A percentile compares a stretch with the other conserved stretches of the same genome.
These are phyloP conservation scores for Arabidopsis arenosa DNA, from an alignment of 345 rosid species.

Conservation along the genomic window DNA sequence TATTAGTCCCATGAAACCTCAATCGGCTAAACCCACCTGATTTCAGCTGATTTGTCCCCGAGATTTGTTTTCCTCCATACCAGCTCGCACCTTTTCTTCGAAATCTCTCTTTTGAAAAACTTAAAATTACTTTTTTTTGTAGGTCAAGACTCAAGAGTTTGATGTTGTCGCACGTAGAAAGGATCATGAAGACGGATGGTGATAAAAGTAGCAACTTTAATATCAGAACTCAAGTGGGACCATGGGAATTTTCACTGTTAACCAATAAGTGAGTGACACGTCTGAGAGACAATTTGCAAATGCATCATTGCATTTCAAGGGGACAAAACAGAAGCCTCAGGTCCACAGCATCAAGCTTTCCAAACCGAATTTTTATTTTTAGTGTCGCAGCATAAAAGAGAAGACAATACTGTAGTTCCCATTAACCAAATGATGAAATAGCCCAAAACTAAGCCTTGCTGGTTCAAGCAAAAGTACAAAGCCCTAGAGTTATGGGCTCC, in stretches of 20 bases:
- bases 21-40: slow-evolving; percentile 1
- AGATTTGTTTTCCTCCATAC: slow-evolving; percentile 7
- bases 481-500: neutral
- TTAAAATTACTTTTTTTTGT: neutral
- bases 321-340: slow-evolving; percentile 42
- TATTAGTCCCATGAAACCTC: slow-evolving; percentile 4
- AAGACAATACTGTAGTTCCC: neutral
- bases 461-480: neutral
- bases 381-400: slow-evolving; percentile 1
- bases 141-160: slow-evolving; percentile 13
- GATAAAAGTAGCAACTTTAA: slow-evolving; percentile 27
- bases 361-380: slow-evolving; percentile 14
- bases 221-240: slow-evolving; percentile 20
- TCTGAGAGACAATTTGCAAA: slow-evolving; percentile 31
- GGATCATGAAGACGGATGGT: slow-evolving; percentile 19
- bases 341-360: slow-evolving; percentile 26
- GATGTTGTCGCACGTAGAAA: slow-evolving; percentile 31
- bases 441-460: neutral
- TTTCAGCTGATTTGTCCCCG: slow-evolving; percentile 10
- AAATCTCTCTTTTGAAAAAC: neutral
- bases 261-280: slow-evolving; percentile 32
- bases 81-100: slow-evolving; percentile 21
- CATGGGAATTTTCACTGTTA: neutral
- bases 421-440: neutral
- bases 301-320: slow-evolving; percentile 37